Percentiles rank a stretch among this genome's conserved stretches.
phyloP scores from a whole-genome alignment of 768 basidiomycete species.

The Boletus vermiculosoides region DNA sequence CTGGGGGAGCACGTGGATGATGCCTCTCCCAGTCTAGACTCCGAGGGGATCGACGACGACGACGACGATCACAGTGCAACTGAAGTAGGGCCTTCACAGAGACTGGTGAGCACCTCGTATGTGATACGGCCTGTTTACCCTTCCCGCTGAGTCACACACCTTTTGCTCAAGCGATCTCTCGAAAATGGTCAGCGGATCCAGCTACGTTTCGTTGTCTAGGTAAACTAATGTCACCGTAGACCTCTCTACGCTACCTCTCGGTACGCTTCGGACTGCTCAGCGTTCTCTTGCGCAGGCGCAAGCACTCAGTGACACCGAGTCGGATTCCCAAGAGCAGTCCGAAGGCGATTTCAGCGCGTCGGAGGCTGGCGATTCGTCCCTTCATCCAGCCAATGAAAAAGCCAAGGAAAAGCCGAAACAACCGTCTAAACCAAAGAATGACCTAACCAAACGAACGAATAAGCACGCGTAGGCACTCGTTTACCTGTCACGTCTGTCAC shows the following conservation, averaged over 20 bases:
- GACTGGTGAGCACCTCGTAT: constrained; percentile 12
- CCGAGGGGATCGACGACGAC: constrained; percentile 10
- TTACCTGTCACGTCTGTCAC: neutral
- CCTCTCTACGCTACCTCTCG: constrained; percentile 60
- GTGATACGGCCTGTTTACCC: neutral
- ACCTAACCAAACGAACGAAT: constrained; percentile 58
- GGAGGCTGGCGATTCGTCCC: constrained; percentile 12
- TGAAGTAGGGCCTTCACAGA: constrained; percentile 12
- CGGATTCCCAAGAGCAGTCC: constrained; percentile 29
- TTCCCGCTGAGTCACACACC: neutral
- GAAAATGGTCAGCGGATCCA: constrained; percentile 22
- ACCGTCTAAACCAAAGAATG: constrained; percentile 43
- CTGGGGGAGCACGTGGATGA: constrained; percentile 12
- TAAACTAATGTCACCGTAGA: constrained; percentile 38
- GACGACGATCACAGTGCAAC: neutral
- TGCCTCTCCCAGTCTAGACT: constrained; percentile 5
- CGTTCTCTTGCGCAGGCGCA: constrained; percentile 45
- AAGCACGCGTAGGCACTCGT: constrained; percentile 79
- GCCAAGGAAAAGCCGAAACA: constrained; percentile 40
- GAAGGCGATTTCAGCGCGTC: constrained; percentile 10
- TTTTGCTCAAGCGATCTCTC: constrained; percentile 25
- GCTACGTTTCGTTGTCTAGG: neutral
- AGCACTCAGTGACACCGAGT: constrained; percentile 40
- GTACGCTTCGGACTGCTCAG: constrained; percentile 65
- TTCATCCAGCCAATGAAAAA: constrained; percentile 22